These are phyloP conservation scores for Malus hybrid DNA, from an alignment of 331 rosid genomes.

Conservation along the genomic window DNA sequence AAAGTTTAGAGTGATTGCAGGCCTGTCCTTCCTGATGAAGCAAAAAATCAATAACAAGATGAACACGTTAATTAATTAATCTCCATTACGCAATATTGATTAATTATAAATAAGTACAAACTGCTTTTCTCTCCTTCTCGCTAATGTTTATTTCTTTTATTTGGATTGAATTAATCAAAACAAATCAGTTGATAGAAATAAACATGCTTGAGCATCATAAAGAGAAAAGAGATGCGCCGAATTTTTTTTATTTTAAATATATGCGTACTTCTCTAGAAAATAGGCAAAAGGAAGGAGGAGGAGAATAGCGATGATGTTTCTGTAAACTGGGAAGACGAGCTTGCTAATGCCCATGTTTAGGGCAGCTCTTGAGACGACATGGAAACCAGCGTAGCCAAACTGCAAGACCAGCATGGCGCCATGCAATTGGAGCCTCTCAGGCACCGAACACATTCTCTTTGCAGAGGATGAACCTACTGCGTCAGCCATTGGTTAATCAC, in stretches of 20 bases:
- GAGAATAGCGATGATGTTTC: constrained; percentile 79
- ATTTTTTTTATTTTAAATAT: too few species aligned
- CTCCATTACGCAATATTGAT: too few species aligned
- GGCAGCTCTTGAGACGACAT: constrained; percentile 87
- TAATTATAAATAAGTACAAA: too few species aligned
- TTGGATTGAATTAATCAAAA: too few species aligned
- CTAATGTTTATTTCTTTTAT: too few species aligned
- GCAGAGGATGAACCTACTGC: constrained; percentile 35
- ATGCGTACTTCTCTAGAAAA: constrained; percentile 70
- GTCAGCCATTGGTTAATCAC: constrained; percentile 48
- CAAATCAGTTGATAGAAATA: too few species aligned
- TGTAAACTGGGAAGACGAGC: constrained; percentile 86
- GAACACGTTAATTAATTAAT: background rate
- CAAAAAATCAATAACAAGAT: background rate
- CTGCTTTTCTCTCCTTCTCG: too few species aligned
- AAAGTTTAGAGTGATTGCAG: constrained; percentile 59
- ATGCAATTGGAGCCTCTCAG: constrained; percentile 71
- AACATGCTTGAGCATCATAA: too few species aligned
- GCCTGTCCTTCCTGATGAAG: constrained; percentile 79
- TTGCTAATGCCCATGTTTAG: constrained; percentile 96
- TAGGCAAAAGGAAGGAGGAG: constrained; percentile 85
- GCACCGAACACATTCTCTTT: constrained; percentile 56
- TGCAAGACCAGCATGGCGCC: constrained; percentile 96
- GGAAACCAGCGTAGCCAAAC: constrained; percentile 95
- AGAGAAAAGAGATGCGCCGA: too few species aligned